Evolutionary conservation across 108 stramenopile species (phyloP), one percentile per base, ranked within the genome.

Genomic region (Fragilariopsis cylindrus): DNA sequence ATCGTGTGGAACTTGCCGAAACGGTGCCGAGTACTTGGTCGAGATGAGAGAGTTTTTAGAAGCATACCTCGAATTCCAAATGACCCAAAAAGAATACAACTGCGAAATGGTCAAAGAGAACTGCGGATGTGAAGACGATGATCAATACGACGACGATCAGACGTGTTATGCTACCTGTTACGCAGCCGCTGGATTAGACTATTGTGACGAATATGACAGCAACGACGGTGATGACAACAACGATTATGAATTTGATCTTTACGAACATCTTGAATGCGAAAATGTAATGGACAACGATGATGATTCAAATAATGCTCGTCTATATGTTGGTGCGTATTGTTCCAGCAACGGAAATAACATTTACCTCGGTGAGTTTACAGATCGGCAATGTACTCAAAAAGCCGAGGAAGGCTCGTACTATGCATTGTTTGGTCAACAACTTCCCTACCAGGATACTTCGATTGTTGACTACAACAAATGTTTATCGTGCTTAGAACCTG

Each of bases 321-420:
- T 85, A 74, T 87, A 73, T 67, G 79, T 88, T 49, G 90, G 90
- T 52, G 86, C 90, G 49, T 86, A 88, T 76, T 91, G 90, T 66
- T 81, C 82, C 19, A 18, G 67, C 60, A 76, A 85, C 39, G 88
- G 86, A 18, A 30, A 30, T 30, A 30, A 30, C 30, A 80, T 91
- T 63, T 78, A 78, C 67, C 74, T 88, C 39, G 90, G 83, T 39
- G 67, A 69, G 52, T 91, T 91, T 65, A 81, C 78, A 57, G 90
- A 91, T 57, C 78, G 81, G 56, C 72, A 73, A 54, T 91, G 90
- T 70, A 87, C 87, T 65, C 74, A 76, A 65, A 57, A 75, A 21
- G 84, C 86, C 9, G 72, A 79, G 50, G 30, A 62, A 4, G 90
- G 86, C 12, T 75, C 78, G 7, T 91, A 81, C 64, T 30, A 30